phyloP scores from a whole-genome alignment of 179 eudicot species.

The Beta lomatogona region DNA sequence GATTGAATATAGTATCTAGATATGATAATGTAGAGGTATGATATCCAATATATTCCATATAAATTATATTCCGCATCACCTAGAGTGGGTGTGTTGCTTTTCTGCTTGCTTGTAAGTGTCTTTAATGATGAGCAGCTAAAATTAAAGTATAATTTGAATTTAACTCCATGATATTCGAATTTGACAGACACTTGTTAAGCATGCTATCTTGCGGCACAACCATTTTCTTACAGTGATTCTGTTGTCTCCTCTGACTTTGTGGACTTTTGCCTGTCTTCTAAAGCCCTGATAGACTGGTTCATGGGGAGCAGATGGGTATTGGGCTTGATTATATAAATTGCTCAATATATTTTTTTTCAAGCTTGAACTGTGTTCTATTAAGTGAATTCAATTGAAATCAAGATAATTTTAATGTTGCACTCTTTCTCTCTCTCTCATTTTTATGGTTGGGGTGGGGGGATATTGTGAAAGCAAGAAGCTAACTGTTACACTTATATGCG shows the following conservation, averaged over 20 bases:
- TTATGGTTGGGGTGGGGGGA: background rate
- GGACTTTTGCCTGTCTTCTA: background rate
- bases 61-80: background rate
- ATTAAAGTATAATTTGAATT: background rate
- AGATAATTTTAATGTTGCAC: background rate
- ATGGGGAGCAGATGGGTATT: background rate
- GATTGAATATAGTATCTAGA: background rate
- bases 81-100: background rate
- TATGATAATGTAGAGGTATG: background rate
- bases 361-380: background rate
- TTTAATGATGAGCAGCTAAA: background rate
- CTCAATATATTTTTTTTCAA: background rate
- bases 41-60: background rate
- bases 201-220: background rate
- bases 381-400: background rate
- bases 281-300: background rate
- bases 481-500: background rate
- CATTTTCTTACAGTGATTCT: background rate
- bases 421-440: background rate
- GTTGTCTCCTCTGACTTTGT: background rate
- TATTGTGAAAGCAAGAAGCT: background rate
- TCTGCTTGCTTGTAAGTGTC: conserved; percentile 1
- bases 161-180: background rate
- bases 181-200: background rate
- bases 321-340: background rate